Evolutionary conservation across 768 basidiomycete species (phyloP).

Genomic region (Calocera viscosa): DNA sequence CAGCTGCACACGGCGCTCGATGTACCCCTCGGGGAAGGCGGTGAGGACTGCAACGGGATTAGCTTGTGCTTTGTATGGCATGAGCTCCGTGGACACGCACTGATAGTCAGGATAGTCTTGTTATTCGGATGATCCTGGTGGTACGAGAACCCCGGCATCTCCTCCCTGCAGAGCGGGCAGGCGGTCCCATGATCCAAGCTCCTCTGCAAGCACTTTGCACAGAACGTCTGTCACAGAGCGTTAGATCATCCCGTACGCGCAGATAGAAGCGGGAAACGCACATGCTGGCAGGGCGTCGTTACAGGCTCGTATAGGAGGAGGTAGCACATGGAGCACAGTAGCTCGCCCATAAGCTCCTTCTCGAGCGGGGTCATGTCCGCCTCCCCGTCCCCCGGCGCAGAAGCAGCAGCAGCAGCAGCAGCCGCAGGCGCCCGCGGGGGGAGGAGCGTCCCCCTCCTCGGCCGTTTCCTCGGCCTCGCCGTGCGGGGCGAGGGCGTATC

Average conservation of each 20-base stretch:
- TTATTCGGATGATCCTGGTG: conserved; percentile 74
- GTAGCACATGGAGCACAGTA: conserved; percentile 88
- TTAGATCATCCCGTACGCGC: conserved; percentile 2
- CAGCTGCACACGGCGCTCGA: conserved; percentile 50
- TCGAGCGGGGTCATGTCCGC: conserved; percentile 21
- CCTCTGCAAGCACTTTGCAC: conserved; percentile 74
- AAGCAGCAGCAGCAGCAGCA: neutral
- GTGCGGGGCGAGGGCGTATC: conserved; percentile 4
- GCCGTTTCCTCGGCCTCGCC: conserved; percentile 12
- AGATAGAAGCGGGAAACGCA: conserved; percentile 30
- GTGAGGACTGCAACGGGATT: conserved; percentile 40
- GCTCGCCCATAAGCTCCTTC: conserved; percentile 40
- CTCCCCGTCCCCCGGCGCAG: neutral
- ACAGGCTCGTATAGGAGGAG: conserved; percentile 70
- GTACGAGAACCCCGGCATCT: conserved; percentile 60
- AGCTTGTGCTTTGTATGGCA: conserved; percentile 7
- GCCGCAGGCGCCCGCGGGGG: neutral
- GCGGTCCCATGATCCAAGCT: conserved; percentile 70
- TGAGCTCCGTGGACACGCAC: conserved; percentile 29
- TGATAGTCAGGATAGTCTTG: conserved; percentile 53
- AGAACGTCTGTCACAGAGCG: conserved; percentile 57
- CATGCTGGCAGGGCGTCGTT: conserved; percentile 93
- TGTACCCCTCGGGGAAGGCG: conserved; percentile 54
- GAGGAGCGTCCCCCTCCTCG: neutral
- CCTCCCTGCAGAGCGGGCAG: conserved; percentile 79